A percentile compares a stretch with the other conserved stretches of the same genome.
These are phyloP conservation scores for Golovinomyces cichoracearum DNA, from an alignment of 2,329 filamentous ascomycete genomes.

Conservation along the genomic window DNA sequence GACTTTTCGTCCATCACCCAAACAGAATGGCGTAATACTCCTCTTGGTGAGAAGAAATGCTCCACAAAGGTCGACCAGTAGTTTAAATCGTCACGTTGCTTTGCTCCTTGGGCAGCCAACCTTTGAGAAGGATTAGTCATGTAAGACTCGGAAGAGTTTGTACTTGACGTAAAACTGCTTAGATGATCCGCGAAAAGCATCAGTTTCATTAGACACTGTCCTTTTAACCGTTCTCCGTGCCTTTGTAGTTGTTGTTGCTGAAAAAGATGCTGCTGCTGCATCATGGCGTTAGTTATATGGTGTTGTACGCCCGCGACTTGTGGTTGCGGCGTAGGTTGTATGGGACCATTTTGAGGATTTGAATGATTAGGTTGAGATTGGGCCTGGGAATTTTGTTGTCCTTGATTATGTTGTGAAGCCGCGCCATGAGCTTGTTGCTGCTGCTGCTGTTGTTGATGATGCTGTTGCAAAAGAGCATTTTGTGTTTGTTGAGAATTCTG, in stretches of 20 bases:
- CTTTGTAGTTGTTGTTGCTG: slow-evolving; percentile 15
- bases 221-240: slow-evolving; percentile 20
- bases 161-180: slow-evolving; percentile 28
- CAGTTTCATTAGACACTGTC: slow-evolving; percentile 31
- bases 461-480: slow-evolving; percentile 19
- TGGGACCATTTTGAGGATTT: slow-evolving; percentile 19
- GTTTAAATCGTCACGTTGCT: slow-evolving; percentile 38
- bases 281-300: slow-evolving; percentile 8
- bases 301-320: slow-evolving; percentile 16
- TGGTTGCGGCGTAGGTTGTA: slow-evolving; percentile 17
- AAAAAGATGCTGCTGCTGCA: slow-evolving; percentile 10
- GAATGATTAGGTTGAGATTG: slow-evolving; percentile 20
- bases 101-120: slow-evolving; percentile 21
- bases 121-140: slow-evolving; percentile 7
- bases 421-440: slow-evolving; percentile 20
- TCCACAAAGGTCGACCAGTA: slow-evolving; percentile 63
- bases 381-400: slow-evolving; percentile 20
- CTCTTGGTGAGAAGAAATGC: slow-evolving; percentile 54
- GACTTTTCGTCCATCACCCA: slow-evolving; percentile 29
- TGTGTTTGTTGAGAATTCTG: slow-evolving; percentile 7
- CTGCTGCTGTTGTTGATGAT: slow-evolving; percentile 19
- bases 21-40: slow-evolving; percentile 51
- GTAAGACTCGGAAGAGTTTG: slow-evolving; percentile 9
- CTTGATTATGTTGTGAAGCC: slow-evolving; percentile 18
- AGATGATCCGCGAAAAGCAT: slow-evolving; percentile 37